Evolutionary conservation across 2,329 filamentous ascomycete species (phyloP), one percentile per base, ranked within the genome.

Genomic region (Xylariaceae sp.): DNA sequence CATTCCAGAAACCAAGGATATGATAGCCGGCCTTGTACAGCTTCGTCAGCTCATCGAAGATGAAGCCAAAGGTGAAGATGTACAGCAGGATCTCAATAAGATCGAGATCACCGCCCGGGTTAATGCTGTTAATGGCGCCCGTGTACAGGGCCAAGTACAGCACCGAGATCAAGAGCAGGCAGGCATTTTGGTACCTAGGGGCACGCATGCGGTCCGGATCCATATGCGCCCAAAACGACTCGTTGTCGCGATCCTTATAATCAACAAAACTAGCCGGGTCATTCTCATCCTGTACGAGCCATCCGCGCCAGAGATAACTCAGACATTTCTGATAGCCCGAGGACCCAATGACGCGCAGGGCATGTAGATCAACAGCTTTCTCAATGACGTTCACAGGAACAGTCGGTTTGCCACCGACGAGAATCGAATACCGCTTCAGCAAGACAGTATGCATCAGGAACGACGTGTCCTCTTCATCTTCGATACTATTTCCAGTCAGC

Each of bases 311-410:
- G 6, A 99, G 84, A 67, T 95, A 90, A 59, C 80, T 83, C 65
- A 97, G 90, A 68, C 92, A 97, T 73, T 95, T 96, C 62, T 97
- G 94, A 70, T 97, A 99, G 30, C 94, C 92, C 0, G 89, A 91
- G 0, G 88, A 92, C 2, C 90, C 90, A 59, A 97, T 97, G 47
- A 99, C 85, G 11, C 82, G 80, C 45, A 97, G 77, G 1, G 92
- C 90, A 69, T 99, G 94, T 30, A 97, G 74, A 65, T 99, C 94
- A 37, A 97, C 91, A 0, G 94, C 89, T 66, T 90, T 89, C 71
- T 99, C 94, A 56, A 99, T 85, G 27, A 89, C 94, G 67, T 97
- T 99, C 59, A 87, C 80, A 0, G 92, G 88, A 1, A 79, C 74
- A 0, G 89, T 91, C 42, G 87, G 77, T 60, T 87, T 77, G 42